Evolutionary conservation across 371 early-diverging fungal genomes (phyloP).

Genomic region (Nematocida sp.): DNA sequence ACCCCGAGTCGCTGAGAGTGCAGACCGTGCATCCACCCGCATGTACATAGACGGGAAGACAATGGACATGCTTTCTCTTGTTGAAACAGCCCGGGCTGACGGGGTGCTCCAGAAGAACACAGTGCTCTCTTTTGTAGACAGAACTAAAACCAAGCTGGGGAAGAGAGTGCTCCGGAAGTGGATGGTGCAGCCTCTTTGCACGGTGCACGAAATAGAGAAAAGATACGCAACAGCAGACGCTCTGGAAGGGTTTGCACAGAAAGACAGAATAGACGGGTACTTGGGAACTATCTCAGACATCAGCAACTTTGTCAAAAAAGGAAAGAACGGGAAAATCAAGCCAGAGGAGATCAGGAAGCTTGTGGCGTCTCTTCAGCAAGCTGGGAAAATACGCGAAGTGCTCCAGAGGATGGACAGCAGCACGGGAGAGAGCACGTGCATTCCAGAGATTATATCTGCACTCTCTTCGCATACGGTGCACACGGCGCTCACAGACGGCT

Average conservation of each 20-base stretch:
- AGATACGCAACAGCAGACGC: constrained; percentile 79
- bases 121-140: constrained; percentile 17
- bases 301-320: constrained; percentile 77
- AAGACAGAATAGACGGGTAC: constrained; percentile 51
- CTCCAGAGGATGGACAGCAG: background rate
- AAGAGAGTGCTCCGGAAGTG: constrained; percentile 72
- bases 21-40: background rate
- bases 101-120: background rate
- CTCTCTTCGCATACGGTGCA: background rate
- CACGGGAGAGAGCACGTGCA: background rate
- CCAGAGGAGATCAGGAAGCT: constrained; percentile 64
- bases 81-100: background rate
- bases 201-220: constrained; percentile 70
- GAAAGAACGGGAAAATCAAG: constrained; percentile 74
- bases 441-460: background rate
- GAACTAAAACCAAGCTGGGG: constrained; percentile 66
- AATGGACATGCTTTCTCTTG: constrained; percentile 29
- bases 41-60: constrained; percentile 44
- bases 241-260: constrained; percentile 64
- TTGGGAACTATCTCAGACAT: constrained; percentile 73
- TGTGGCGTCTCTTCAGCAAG: background rate
- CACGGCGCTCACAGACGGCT: constrained; percentile 4
- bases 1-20: constrained; percentile 1
- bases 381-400: background rate
- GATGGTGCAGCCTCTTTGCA: constrained; percentile 81